Percentiles rank a stretch among this genome's conserved stretches.
Evolutionary conservation across 2,329 filamentous ascomycete genomes (phyloP).

Genomic region (Zymoseptoria brevis): DNA sequence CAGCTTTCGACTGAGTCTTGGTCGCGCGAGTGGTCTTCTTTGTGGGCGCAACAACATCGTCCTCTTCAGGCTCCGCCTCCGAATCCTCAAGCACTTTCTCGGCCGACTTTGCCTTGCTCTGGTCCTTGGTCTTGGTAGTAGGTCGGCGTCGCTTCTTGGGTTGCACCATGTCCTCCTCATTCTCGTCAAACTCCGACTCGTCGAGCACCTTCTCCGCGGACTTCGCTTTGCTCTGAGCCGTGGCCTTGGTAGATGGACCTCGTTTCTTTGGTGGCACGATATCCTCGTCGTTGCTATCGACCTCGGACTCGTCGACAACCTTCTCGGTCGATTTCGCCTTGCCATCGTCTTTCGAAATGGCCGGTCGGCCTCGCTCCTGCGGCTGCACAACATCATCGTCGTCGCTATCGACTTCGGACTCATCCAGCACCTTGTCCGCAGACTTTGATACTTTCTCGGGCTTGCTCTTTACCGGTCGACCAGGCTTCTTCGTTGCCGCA

Average conservation of each 20-base stretch:
- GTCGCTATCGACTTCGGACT: neutral
- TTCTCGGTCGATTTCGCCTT: neutral
- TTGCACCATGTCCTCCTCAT: neutral
- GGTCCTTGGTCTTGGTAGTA: slow-evolving; percentile 7
- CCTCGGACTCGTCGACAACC: slow-evolving; percentile 1
- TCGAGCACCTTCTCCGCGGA: neutral
- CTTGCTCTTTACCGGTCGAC: slow-evolving; percentile 8
- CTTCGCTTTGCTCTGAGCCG: neutral
- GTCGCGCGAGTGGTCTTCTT: slow-evolving; percentile 9
- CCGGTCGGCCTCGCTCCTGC: slow-evolving; percentile 10
- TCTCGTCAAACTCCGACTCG: neutral
- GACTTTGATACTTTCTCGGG: neutral
- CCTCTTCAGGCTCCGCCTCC: slow-evolving; percentile 1
- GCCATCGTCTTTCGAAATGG: slow-evolving; percentile 7
- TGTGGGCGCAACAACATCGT: slow-evolving; percentile 4
- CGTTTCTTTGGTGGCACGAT: slow-evolving; percentile 8
- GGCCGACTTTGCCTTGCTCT: neutral
- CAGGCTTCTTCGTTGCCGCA: slow-evolving; percentile 5
- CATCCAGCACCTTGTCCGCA: neutral
- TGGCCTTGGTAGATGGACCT: slow-evolving; percentile 8
- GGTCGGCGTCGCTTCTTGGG: slow-evolving; percentile 11
- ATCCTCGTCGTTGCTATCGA: neutral
- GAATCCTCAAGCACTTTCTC: slow-evolving; percentile 1
- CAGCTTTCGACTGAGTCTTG: slow-evolving; percentile 6
- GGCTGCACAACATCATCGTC: neutral